Evolutionary conservation across 148 eudicot species (phyloP).

Genomic region (Rhododendron molle): DNA sequence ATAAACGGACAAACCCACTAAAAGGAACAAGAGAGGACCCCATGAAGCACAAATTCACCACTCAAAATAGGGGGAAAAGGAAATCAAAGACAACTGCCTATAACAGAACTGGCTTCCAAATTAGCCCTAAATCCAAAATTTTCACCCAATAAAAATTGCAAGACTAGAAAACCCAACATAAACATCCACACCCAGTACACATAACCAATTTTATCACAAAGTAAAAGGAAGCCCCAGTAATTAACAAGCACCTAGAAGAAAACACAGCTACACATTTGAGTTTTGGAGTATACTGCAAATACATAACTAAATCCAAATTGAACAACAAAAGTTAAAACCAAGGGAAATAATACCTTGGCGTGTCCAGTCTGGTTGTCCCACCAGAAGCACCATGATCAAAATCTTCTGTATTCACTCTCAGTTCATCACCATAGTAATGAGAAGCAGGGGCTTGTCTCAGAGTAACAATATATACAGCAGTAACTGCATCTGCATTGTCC

Average conservation of each 20-base stretch:
- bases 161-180: constrained; percentile 1
- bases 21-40: not conserved
- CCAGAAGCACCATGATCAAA: constrained; percentile 29
- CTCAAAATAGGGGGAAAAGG: not conserved
- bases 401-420: constrained; percentile 20
- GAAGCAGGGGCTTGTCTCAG: constrained; percentile 73
- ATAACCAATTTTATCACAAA: not conserved
- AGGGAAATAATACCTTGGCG: constrained; percentile 44
- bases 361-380: constrained; percentile 42
- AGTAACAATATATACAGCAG: constrained; percentile 84
- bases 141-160: not conserved
- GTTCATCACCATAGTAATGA: constrained; percentile 40
- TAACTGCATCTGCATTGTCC: constrained; percentile 28
- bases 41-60: not conserved
- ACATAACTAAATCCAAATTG: not conserved
- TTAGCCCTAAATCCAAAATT: not conserved
- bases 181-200: not conserved
- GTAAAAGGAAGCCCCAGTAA: not conserved
- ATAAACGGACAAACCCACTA: not conserved
- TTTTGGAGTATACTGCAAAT: not conserved
- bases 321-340: not conserved
- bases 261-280: not conserved
- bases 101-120: not conserved
- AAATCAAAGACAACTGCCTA: not conserved
- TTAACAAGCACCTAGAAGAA: not conserved